Percentiles rank a stretch among this genome's conserved stretches.
These are phyloP conservation scores for Fusarium floridanum DNA, from an alignment of 2,329 filamentous ascomycete species.

Conservation along the genomic window DNA sequence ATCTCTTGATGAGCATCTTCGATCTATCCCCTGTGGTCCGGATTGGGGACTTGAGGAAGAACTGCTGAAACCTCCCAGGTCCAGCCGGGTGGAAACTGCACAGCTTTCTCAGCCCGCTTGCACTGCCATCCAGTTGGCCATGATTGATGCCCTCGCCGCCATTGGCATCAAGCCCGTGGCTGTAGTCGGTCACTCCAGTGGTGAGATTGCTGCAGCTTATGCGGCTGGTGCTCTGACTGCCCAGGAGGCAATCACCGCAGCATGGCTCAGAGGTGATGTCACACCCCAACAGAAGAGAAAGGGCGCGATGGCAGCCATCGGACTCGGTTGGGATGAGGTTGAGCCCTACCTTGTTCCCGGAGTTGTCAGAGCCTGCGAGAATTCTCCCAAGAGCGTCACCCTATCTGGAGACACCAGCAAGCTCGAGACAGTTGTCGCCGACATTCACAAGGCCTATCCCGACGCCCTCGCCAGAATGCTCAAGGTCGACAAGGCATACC, in stretches of 20 bases:
- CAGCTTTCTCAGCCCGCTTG: slow-evolving; percentile 55
- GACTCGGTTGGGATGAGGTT: slow-evolving; percentile 50
- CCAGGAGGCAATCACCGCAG: slow-evolving; percentile 53
- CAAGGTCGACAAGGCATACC: slow-evolving; percentile 58
- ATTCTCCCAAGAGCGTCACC: slow-evolving; percentile 53
- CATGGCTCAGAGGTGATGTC: slow-evolving; percentile 55
- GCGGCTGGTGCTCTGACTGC: slow-evolving; percentile 53
- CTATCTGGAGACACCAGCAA: slow-evolving; percentile 49
- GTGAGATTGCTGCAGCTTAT: slow-evolving; percentile 61
- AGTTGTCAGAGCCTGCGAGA: slow-evolving; percentile 54
- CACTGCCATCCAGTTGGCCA: slow-evolving; percentile 58
- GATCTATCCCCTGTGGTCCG: neutral
- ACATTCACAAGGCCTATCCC: slow-evolving; percentile 46
- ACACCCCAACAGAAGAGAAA: neutral
- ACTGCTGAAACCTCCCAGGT: slow-evolving; percentile 17
- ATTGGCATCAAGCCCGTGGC: slow-evolving; percentile 50
- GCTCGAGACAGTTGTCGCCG: slow-evolving; percentile 44
- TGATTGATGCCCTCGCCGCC: slow-evolving; percentile 54
- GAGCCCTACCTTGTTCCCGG: slow-evolving; percentile 40
- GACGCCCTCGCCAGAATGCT: slow-evolving; percentile 50
- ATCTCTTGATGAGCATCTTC: slow-evolving; percentile 24
- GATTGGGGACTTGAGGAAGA: slow-evolving; percentile 39
- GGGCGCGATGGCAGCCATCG: slow-evolving; percentile 57
- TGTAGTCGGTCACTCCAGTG: slow-evolving; percentile 58
- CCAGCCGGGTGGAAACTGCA: slow-evolving; percentile 47